Percentiles rank a stretch among this genome's conserved stretches.
Evolutionary conservation across 495 filamentous ascomycete species (phyloP).

Genomic region (Penicillium daleae): DNA sequence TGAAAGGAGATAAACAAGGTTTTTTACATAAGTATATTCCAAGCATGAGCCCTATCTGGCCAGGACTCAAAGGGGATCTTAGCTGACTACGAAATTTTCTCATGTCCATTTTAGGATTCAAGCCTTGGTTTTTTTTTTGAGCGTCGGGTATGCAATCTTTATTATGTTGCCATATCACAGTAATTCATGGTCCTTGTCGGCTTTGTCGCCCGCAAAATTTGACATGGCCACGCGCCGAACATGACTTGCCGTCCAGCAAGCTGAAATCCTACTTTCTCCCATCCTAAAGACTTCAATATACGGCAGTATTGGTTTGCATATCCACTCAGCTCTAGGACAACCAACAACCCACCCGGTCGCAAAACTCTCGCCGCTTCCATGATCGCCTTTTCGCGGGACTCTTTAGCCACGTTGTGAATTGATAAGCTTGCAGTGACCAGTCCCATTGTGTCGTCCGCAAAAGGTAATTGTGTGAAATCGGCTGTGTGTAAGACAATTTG

Average conservation of each 20-base stretch:
- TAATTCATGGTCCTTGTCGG: neutral
- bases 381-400: neutral
- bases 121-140: neutral
- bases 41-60: no score
- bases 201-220: neutral
- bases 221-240: neutral
- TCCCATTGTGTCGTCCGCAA: neutral
- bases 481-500: neutral
- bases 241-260: neutral
- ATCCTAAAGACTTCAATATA: neutral
- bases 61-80: no score
- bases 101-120: neutral
- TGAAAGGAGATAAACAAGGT: no score
- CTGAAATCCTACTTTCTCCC: neutral
- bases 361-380: neutral
- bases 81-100: neutral
- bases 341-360: neutral
- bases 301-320: neutral
- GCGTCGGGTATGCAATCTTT: neutral
- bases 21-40: no score
- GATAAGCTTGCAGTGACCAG: neutral
- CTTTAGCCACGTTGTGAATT: neutral
- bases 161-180: neutral
- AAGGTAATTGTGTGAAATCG: neutral
- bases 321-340: neutral